Evolutionary conservation across 116 monocot genomes (phyloP), one percentile per base, ranked within the genome.

Genomic region (Papilionanthe hybrid): DNA sequence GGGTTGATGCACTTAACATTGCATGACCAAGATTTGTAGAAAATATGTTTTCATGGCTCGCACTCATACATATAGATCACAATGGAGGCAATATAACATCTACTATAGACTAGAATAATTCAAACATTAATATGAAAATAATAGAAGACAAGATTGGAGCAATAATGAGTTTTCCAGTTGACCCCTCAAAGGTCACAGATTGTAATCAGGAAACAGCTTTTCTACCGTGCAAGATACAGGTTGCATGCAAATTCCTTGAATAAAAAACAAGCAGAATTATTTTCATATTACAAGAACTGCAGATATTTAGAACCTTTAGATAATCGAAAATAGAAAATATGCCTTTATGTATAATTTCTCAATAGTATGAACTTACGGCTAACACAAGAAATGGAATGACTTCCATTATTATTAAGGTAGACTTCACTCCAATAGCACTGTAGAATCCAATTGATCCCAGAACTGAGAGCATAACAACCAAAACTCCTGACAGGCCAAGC

Each of bases 361-460:
- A 28, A 2, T 45, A 49, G 41, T 77, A 22, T 43, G 12, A 67
- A 91, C 98, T 95, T 92, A 99, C 99, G 47, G 99, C 99, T 78
- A 99, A 84, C 71, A 95, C 99, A 66, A 99, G 88, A 82, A 99
- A 99, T 25, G 99, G 99, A 77, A 99, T 99, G 12, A 99, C 99
- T 99, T 99, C 99, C 99, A 99, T 95, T 74, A 99, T 99, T n/a
- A 99, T 99, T 37, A 99, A 87, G 15, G 98, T 99, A 5, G 98
- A 99, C 84, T 99, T 94, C 44, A 99, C 85, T 82, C 98, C 98
- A 85, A 94, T 81, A 30, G 93, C 92, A 86, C 95, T 99, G 72
- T 87, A 99, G 81, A 99, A 93, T 77, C 98, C 98, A 83, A 95
- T 81, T 75, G 98, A 94, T 67, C 90, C 95, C 78, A 95, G 75